phyloP scores from a whole-genome alignment of 2,329 filamentous ascomycete species.

The Exophiala sp. region DNA sequence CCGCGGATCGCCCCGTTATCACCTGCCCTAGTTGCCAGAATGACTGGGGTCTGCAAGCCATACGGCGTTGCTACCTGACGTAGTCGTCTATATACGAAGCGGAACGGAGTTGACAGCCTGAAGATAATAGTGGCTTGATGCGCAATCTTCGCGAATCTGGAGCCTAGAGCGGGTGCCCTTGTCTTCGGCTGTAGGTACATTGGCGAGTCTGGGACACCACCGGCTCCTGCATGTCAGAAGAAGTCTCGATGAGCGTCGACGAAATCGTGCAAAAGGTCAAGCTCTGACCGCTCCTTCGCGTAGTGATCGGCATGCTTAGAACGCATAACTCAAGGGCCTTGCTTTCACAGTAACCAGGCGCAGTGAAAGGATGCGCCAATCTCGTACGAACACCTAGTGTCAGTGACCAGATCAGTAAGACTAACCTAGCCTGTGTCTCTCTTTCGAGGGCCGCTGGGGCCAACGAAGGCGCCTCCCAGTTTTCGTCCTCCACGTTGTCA shows the following conservation, averaged over 20 bases:
- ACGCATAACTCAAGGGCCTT: neutral
- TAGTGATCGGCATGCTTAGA: neutral
- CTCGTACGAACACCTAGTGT: neutral
- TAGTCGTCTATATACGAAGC: constrained; percentile 1
- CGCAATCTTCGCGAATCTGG: constrained; percentile 1
- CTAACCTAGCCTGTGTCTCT: constrained; percentile 1
- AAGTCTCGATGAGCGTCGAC: neutral
- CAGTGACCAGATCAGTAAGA: neutral
- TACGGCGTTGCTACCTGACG: constrained; percentile 7
- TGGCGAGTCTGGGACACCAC: neutral
- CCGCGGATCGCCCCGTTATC: constrained; percentile 11
- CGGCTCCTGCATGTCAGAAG: neutral
- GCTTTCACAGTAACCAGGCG: constrained; percentile 6
- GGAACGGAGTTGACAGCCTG: neutral
- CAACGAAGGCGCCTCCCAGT: neutral
- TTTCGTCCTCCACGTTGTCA: constrained; percentile 7
- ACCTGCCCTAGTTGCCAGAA: neutral
- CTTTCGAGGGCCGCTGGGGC: constrained; percentile 2
- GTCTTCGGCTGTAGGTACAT: neutral
- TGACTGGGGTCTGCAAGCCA: constrained; percentile 14
- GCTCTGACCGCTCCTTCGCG: constrained; percentile 1
- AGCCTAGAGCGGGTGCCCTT: neutral
- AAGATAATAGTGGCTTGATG: neutral
- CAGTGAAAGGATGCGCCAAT: neutral
- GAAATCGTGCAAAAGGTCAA: constrained; percentile 1